A percentile compares a stretch with the other conserved stretches of the same genome.
phyloP scores from a whole-genome alignment of 208 protist genomes.

The Acanthamoeba triangularis region DNA sequence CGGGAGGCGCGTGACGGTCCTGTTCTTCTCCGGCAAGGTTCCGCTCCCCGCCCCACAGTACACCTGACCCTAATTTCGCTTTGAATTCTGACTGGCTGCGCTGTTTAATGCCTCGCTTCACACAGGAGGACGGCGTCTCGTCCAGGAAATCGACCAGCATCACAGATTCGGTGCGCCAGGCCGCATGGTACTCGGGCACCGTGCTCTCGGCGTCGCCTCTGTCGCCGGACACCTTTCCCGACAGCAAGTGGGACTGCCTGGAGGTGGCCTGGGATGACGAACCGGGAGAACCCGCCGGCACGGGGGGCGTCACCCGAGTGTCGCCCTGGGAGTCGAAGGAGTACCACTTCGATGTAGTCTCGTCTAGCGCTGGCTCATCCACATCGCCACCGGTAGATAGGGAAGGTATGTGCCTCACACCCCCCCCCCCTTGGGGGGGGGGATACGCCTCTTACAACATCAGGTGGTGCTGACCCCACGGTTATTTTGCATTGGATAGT shows the following conservation, averaged over 20 bases:
- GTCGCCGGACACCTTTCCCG: constrained; percentile 39
- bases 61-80: not conserved
- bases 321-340: constrained; percentile 63
- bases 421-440: not conserved
- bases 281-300: not conserved
- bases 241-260: constrained; percentile 59
- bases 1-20: constrained; percentile 13
- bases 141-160: not conserved
- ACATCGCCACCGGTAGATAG: not conserved
- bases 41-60: too few species aligned
- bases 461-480: not conserved
- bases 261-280: constrained; percentile 61
- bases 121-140: not conserved
- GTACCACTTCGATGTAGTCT: not conserved
- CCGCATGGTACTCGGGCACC: constrained; percentile 33
- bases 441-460: not conserved
- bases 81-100: not conserved
- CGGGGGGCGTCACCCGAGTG: constrained; percentile 24
- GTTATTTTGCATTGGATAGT: not conserved
- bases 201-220: not conserved
- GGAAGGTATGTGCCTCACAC: not conserved
- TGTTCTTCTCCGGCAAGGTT: not conserved
- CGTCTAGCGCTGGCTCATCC: not conserved
- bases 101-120: not conserved
- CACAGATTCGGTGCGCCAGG: not conserved